A percentile compares a stretch with the other conserved stretches of the same genome.
Conservation (phyloP, 768 basidiomycete genomes). For the Arthromyces matolae region DNA sequence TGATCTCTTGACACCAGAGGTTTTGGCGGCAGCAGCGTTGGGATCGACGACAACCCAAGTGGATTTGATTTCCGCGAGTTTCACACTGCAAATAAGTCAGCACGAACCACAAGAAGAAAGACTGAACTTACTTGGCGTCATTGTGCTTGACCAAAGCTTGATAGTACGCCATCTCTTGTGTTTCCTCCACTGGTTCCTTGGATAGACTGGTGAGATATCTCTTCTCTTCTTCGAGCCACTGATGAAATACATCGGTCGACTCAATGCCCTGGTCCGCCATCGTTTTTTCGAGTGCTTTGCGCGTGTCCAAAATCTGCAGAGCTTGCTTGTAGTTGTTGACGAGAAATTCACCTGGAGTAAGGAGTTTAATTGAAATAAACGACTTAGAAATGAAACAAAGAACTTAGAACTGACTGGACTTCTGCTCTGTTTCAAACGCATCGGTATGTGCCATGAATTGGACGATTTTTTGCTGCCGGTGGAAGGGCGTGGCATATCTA, state of each 20-base stretch:
- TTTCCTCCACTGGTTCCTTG: slow-evolving; percentile 4
- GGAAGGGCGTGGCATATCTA: slow-evolving; percentile 2
- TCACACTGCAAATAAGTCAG: neutral
- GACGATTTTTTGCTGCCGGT: neutral
- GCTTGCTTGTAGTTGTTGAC: slow-evolving; percentile 5
- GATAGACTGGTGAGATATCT: neutral
- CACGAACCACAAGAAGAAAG: neutral
- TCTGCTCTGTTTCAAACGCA: slow-evolving; percentile 6
- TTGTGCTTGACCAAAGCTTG: too few species aligned
- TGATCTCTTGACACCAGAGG: neutral
- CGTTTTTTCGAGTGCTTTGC: neutral
- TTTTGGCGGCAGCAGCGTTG: neutral
- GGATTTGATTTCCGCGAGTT: neutral
- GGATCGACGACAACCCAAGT: neutral
- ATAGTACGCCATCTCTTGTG: too few species aligned
- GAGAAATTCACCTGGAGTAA: neutral
- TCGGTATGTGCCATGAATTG: slow-evolving; percentile 4
- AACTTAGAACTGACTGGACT: slow-evolving; percentile 2
- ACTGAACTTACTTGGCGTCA: neutral
- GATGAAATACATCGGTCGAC: neutral
- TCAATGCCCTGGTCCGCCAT: slow-evolving; percentile 1
- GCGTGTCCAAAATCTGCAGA: neutral
- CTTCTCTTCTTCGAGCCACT: neutral
- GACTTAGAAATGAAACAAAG: neutral
- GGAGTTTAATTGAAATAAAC: too few species aligned